Conservation (phyloP, 345 rosid genomes). For the Pelargonium nanum region DNA sequence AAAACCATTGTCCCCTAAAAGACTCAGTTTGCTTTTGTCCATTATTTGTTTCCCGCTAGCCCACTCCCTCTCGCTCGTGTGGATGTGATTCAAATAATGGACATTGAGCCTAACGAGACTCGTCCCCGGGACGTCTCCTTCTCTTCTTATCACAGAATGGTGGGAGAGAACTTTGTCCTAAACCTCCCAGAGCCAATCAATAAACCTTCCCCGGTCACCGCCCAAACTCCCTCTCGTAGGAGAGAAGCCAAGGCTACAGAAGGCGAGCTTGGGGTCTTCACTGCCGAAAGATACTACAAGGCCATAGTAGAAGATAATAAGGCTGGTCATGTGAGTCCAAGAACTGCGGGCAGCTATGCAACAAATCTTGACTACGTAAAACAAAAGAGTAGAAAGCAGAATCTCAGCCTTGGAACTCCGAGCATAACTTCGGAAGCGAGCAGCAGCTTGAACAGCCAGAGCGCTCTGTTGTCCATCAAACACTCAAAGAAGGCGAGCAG, state of each 20-base stretch:
- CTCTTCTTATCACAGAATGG: constrained; percentile 23
- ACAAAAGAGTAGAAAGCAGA: constrained; percentile 9
- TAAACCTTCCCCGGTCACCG: constrained; percentile 15
- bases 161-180: constrained; percentile 21
- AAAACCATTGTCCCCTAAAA: too few relatives aligned
- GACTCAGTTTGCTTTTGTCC: too few relatives aligned
- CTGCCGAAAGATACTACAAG: constrained; percentile 50
- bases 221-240: constrained; percentile 14
- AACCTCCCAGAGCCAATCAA: constrained; percentile 22
- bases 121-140: constrained; percentile 32
- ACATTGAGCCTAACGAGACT: constrained; percentile 11
- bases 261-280: constrained; percentile 39
- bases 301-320: constrained; percentile 23
- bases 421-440: constrained; percentile 29
- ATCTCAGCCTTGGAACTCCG: constrained; percentile 26
- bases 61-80: too few relatives aligned
- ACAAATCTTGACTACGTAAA: not conserved
- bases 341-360: constrained; percentile 3
- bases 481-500: constrained; percentile 15
- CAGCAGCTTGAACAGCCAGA: constrained; percentile 39
- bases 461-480: constrained; percentile 17
- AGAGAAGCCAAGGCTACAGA: constrained; percentile 18
- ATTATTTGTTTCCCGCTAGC: too few relatives aligned
- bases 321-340: constrained; percentile 6
- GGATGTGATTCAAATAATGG: constrained; percentile 24